Evolutionary conservation across 1,284 basidiomycete species (phyloP), one percentile per base, ranked within the genome.

Genomic region (Sphaerobolus stellatus): DNA sequence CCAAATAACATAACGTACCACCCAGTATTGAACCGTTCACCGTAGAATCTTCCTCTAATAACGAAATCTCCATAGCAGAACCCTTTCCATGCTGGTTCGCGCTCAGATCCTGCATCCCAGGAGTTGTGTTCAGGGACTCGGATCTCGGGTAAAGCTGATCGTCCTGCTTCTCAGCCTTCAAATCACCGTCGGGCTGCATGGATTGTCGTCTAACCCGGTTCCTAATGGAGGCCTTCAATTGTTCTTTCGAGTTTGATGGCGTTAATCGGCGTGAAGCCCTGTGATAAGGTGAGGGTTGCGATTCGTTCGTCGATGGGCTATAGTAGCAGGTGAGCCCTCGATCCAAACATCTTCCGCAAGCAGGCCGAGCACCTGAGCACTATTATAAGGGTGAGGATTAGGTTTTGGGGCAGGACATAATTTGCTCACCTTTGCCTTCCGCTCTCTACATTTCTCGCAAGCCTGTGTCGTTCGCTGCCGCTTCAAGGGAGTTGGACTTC

Each of bases 401-500:
- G n/a, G 45, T 47, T 8, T 8, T 5, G 5, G n/a, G 22, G 22
- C 36, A 18, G 20, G 14, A 48, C 8, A 28, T 14, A 28, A 8
- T 3, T 2, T 20, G 18, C 38, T 48, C 18, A 54, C 53, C 47
- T 54, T 54, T 2, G 53, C 53, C 30, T 54, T 54, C 36, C 53
- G 16, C 34, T 49, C 47, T 13, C 53, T 22, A 33, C 53, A 54
- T 18, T 49, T 54, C 2, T 54, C 53, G 27, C 53, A 54, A 4
- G 53, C 53, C 30, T 49, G 53, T 25, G 14, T 49, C 6, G 53
- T 54, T 24, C 53, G 27, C 36, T 49, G 53, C n/a, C 47, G 24
- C 58, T 72, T 72, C 51, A 73, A 59, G 5, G 74, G 73, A 4
- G 73, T 75, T 16, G 74, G 74, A 18, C 73, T 74, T 45, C 74